These are phyloP conservation scores for Kurtzmaniella quercitrusa DNA, from an alignment of 1,139 yeast genomes.

Conservation along the genomic window DNA sequence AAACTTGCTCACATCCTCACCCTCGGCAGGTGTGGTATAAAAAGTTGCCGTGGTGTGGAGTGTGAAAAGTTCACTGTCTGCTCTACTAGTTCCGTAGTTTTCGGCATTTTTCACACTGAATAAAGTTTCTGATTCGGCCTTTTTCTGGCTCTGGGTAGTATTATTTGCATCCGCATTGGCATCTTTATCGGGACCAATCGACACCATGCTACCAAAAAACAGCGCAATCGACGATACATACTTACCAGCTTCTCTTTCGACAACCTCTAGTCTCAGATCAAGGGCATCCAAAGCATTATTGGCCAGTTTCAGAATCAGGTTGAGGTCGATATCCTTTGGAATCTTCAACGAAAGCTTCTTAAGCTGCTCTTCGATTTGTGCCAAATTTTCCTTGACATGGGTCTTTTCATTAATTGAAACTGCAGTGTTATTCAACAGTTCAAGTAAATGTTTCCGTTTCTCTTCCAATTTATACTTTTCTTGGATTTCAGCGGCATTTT, in stretches of 20 bases:
- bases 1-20: conserved; percentile 23
- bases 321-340: conserved; percentile 9
- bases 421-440: conserved; percentile 31
- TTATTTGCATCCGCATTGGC: not conserved
- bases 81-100: conserved; percentile 39
- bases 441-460: conserved; percentile 31
- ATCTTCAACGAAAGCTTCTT: conserved; percentile 18
- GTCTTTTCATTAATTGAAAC: conserved; percentile 24
- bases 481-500: conserved; percentile 29
- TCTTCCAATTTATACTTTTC: conserved; percentile 40
- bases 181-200: conserved; percentile 27
- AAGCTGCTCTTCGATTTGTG: conserved; percentile 30
- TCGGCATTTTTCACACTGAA: conserved; percentile 19
- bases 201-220: conserved; percentile 51
- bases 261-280: conserved; percentile 63
- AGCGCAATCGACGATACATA: conserved; percentile 57
- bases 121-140: conserved; percentile 19
- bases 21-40: conserved; percentile 14
- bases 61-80: conserved; percentile 37
- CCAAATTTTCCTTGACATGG: conserved; percentile 23
- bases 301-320: conserved; percentile 33
- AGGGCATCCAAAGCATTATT: conserved; percentile 58
- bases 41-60: conserved; percentile 31
- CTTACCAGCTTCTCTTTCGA: conserved; percentile 61
- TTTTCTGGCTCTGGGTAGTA: conserved; percentile 1